These are phyloP conservation scores for Fusarium phyllophilum DNA, from an alignment of 2,329 filamentous ascomycete genomes.

Conservation along the genomic window DNA sequence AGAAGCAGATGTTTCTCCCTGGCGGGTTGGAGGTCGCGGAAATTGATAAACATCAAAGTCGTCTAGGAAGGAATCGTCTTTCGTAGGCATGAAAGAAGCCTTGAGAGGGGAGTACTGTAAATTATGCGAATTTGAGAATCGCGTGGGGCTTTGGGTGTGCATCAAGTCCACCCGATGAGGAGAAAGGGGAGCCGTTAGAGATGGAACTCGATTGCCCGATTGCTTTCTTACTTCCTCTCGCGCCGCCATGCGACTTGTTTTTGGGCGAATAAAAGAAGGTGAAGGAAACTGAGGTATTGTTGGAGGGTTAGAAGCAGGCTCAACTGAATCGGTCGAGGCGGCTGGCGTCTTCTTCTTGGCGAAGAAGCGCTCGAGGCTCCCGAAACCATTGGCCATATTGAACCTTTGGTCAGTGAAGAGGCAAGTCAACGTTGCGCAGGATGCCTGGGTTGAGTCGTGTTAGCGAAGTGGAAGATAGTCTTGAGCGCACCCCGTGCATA, in stretches of 20 bases:
- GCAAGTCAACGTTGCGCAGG: constrained; percentile 38
- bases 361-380: constrained; percentile 64
- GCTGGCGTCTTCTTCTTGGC: constrained; percentile 52
- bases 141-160: constrained; percentile 17
- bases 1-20: constrained; percentile 39
- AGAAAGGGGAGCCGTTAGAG: constrained; percentile 36
- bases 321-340: constrained; percentile 39
- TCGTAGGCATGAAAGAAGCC: constrained; percentile 42
- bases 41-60: constrained; percentile 52
- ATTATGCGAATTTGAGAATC: constrained; percentile 22
- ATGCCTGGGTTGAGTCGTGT: constrained; percentile 36
- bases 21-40: constrained; percentile 48
- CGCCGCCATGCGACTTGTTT: constrained; percentile 65
- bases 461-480: constrained; percentile 29
- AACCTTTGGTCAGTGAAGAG: constrained; percentile 42
- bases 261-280: constrained; percentile 67
- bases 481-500: constrained; percentile 6
- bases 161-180: constrained; percentile 29
- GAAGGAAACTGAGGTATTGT: constrained; percentile 57
- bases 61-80: constrained; percentile 40
- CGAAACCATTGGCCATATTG: constrained; percentile 59
- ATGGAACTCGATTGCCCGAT: constrained; percentile 44
- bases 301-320: constrained; percentile 33
- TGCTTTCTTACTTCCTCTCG: constrained; percentile 58
- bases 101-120: constrained; percentile 36